These are phyloP conservation scores for Brasenia schreberi DNA, from an alignment of 164 flowering plant genomes.

Conservation along the genomic window DNA sequence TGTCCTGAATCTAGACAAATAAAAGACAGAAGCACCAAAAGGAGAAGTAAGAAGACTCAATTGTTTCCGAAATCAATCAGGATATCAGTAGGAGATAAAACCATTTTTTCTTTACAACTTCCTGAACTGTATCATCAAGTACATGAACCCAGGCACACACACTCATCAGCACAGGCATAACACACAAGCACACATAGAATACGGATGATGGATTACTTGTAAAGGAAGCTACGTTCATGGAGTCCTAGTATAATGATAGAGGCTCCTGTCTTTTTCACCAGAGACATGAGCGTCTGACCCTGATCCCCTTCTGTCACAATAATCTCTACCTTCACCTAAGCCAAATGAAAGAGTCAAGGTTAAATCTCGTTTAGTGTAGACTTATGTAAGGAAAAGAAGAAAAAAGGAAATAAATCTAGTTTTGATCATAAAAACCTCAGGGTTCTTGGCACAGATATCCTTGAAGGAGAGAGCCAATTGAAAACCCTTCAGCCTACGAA, in stretches of 20 bases:
- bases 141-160: too few relatives aligned
- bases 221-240: conserved; percentile 76
- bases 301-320: conserved; percentile 68
- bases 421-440: conserved; percentile 26
- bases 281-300: conserved; percentile 35
- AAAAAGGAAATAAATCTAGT: too few relatives aligned
- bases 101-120: too few relatives aligned
- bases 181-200: too few relatives aligned
- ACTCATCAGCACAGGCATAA: too few relatives aligned
- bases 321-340: conserved; percentile 73
- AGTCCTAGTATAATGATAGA: conserved; percentile 68
- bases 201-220: conserved; percentile 38
- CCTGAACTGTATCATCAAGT: too few relatives aligned
- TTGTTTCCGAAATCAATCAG: background rate
- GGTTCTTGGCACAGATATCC: conserved; percentile 45
- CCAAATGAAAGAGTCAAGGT: conserved; percentile 2
- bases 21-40: background rate
- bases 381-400: background rate
- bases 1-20: conserved; percentile 25
- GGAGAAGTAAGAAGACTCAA: background rate
- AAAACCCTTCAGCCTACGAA: conserved; percentile 53
- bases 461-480: conserved; percentile 86
- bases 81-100: too few relatives aligned
- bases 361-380: background rate
- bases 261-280: conserved; percentile 62